phyloP scores from a whole-genome alignment of 208 protist genomes.

The Crithidia sp. region DNA sequence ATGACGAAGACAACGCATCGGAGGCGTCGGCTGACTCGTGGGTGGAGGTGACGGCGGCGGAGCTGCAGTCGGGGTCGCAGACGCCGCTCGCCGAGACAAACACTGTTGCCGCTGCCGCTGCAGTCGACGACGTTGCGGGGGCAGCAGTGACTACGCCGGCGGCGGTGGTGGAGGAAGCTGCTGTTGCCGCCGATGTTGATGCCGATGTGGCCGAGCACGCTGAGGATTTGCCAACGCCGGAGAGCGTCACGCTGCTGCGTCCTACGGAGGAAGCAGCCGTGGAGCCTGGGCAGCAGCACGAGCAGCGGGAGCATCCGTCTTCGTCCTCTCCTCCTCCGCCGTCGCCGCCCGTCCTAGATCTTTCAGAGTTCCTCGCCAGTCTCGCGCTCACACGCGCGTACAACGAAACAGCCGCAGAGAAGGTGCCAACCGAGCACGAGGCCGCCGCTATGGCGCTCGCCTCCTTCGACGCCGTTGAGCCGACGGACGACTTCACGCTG shows the following conservation, averaged over 20 bases:
- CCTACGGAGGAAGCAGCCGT: neutral
- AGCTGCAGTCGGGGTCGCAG: constrained; percentile 8
- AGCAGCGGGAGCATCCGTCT: no score
- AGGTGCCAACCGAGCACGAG: neutral
- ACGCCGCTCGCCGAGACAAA: neutral
- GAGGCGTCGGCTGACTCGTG: constrained; percentile 23
- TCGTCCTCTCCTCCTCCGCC: no score
- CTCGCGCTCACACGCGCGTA: constrained; percentile 11
- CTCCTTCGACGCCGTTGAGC: neutral
- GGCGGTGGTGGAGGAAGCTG: neutral
- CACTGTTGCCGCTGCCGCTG: neutral
- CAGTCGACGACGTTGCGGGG: neutral
- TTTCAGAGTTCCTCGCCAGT: neutral
- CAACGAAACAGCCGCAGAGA: neutral
- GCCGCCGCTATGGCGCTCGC: constrained; percentile 3
- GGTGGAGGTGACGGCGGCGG: constrained; percentile 25
- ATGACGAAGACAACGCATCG: neutral
- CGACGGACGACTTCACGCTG: constrained; percentile 11
- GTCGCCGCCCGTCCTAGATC: neutral
- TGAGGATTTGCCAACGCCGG: neutral
- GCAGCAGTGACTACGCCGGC: neutral
- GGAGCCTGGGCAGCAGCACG: neutral
- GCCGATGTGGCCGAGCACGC: no score
- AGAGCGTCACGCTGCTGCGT: neutral
- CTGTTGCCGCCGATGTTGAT: no score